Evolutionary conservation across 495 filamentous ascomycete species (phyloP).

Genomic region (Penicillium maclennaniae): DNA sequence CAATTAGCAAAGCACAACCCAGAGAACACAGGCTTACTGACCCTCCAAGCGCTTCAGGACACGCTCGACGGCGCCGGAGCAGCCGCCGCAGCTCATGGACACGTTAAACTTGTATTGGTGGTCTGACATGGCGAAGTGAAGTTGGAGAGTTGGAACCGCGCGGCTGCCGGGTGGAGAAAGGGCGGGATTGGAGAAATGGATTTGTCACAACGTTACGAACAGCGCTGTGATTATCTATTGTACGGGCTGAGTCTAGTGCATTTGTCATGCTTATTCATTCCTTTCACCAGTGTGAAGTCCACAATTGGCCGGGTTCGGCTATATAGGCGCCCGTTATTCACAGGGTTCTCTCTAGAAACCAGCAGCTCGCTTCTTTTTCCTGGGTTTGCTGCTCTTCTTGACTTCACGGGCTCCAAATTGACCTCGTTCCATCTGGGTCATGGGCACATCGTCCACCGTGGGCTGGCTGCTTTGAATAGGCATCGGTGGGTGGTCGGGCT

Average conservation of each 20-base stretch:
- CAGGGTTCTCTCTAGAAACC: slow-evolving; percentile 48
- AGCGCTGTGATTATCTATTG: not conserved
- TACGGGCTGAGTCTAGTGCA: not conserved
- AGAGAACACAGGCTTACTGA: slow-evolving; percentile 34
- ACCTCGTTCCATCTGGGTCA: slow-evolving; percentile 46
- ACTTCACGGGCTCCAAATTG: slow-evolving; percentile 35
- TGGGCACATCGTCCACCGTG: slow-evolving; percentile 24
- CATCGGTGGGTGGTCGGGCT: slow-evolving; percentile 26
- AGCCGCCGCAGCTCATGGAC: slow-evolving; percentile 65
- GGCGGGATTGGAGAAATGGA: slow-evolving; percentile 3
- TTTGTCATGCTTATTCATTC: slow-evolving; percentile 1
- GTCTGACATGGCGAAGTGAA: slow-evolving; percentile 47
- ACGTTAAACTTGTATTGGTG: slow-evolving; percentile 70
- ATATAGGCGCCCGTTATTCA: slow-evolving; percentile 33
- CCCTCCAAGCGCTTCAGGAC: slow-evolving; percentile 94
- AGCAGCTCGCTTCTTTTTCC: slow-evolving; percentile 40
- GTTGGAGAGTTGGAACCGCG: slow-evolving; percentile 2
- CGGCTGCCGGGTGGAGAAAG: slow-evolving; percentile 6
- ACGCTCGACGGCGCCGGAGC: slow-evolving; percentile 73
- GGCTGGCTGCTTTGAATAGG: slow-evolving; percentile 38
- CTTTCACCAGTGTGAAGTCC: slow-evolving; percentile 14
- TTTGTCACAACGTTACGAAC: not conserved
- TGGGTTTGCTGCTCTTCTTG: slow-evolving; percentile 28
- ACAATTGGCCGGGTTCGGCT: slow-evolving; percentile 16
- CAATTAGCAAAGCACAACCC: not conserved